A percentile compares a stretch with the other conserved stretches of the same genome.
These are phyloP conservation scores for Mortierella sp. DNA, from an alignment of 371 early-diverging fungal genomes.

Conservation along the genomic window DNA sequence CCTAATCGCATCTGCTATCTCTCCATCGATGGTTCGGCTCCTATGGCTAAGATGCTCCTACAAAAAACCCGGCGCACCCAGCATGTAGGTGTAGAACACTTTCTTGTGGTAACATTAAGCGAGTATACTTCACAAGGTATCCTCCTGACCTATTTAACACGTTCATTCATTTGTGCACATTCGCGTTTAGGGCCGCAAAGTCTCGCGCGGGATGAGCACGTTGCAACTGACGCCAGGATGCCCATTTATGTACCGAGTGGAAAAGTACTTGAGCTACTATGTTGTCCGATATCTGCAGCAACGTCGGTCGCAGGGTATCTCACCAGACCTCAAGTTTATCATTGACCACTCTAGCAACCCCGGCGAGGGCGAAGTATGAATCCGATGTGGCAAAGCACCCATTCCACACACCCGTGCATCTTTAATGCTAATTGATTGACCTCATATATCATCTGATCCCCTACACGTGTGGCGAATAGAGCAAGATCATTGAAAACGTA, in stretches of 20 bases:
- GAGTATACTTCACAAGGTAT: no score
- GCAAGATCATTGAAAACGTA: slow-evolving; percentile 52
- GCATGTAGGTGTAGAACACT: slow-evolving; percentile 14
- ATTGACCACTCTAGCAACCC: slow-evolving; percentile 52
- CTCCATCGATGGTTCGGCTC: slow-evolving; percentile 49
- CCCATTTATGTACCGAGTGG: slow-evolving; percentile 49
- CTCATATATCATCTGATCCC: no score
- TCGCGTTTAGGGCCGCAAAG: neutral
- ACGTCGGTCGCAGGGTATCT: slow-evolving; percentile 22
- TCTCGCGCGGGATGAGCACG: slow-evolving; percentile 30
- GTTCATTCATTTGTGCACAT: neutral
- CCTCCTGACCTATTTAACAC: neutral
- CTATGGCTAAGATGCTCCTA: slow-evolving; percentile 39
- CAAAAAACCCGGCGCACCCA: slow-evolving; percentile 42
- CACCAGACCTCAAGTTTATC: slow-evolving; percentile 52
- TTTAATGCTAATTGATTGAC: neutral
- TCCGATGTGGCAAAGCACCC: neutral
- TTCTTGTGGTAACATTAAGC: no score
- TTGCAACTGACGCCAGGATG: slow-evolving; percentile 53
- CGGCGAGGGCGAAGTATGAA: slow-evolving; percentile 51
- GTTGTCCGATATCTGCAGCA: slow-evolving; percentile 49
- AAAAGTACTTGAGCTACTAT: slow-evolving; percentile 49
- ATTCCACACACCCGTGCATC: neutral
- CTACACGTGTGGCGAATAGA: slow-evolving; percentile 4
- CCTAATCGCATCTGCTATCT: slow-evolving; percentile 48